Evolutionary conservation across 257 asterid genomes (phyloP).

Genomic region (Primulina tabacum): DNA sequence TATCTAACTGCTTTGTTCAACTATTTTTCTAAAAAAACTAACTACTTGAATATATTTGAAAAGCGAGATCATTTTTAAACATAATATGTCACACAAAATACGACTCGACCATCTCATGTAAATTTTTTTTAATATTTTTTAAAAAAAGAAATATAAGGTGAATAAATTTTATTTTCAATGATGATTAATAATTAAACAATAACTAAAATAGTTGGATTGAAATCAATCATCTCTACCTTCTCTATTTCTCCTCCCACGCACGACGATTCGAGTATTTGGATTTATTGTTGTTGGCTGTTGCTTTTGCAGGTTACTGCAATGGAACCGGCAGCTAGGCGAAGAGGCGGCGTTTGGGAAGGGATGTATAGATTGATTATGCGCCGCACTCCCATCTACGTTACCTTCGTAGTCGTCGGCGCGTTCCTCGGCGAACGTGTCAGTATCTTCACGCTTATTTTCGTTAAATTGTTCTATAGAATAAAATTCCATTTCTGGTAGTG

Average conservation of each 20-base stretch:
- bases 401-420: constrained; percentile 87
- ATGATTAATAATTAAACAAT: too few relatives aligned
- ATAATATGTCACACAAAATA: too few relatives aligned
- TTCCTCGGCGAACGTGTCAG: constrained; percentile 78
- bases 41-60: too few relatives aligned
- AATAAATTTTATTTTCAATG: too few relatives aligned
- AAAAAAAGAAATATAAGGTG: too few relatives aligned
- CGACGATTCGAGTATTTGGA: neutral
- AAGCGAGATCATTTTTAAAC: too few relatives aligned
- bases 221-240: constrained; percentile 25
- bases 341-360: constrained; percentile 73
- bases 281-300: too few relatives aligned
- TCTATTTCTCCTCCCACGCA: constrained; percentile 27
- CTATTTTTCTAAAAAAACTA: too few relatives aligned
- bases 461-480: constrained; percentile 10
- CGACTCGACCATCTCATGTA: too few relatives aligned
- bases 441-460: neutral
- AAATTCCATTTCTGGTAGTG: constrained; percentile 29
- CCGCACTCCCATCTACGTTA: constrained; percentile 74
- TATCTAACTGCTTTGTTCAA: too few relatives aligned
- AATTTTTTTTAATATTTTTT: too few relatives aligned
- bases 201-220: too few relatives aligned
- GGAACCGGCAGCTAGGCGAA: constrained; percentile 44
- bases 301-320: constrained; percentile 24
- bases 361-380: constrained; percentile 76